These are phyloP conservation scores for Sicyos edulis DNA, from an alignment of 306 rosid genomes.

Conservation along the genomic window DNA sequence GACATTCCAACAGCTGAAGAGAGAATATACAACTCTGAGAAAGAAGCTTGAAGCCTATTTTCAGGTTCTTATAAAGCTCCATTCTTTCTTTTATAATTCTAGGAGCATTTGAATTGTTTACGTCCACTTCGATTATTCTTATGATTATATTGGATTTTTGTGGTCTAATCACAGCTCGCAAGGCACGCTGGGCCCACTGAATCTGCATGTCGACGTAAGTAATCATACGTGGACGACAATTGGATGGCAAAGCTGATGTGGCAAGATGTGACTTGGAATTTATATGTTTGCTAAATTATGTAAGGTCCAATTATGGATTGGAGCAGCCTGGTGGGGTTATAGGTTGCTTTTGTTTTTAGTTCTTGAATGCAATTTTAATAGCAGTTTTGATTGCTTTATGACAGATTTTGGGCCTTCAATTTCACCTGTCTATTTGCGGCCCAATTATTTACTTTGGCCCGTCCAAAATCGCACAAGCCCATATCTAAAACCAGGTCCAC, in stretches of 20 bases:
- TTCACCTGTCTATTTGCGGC: no score
- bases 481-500: neutral
- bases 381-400: conserved; percentile 4
- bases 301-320: conserved; percentile 5
- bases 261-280: neutral
- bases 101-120: no score
- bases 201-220: conserved; percentile 48
- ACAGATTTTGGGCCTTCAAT: conserved; percentile 1
- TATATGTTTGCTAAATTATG: neutral
- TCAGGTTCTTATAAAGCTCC: conserved; percentile 36
- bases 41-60: conserved; percentile 90
- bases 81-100: neutral
- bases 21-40: conserved; percentile 60
- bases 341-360: conserved; percentile 6
- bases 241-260: conserved; percentile 20
- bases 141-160: neutral
- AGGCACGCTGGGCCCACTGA: conserved; percentile 52
- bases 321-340: neutral
- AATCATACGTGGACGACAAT: conserved; percentile 13
- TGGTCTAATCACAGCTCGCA: conserved; percentile 36
- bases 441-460: neutral
- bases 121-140: no score
- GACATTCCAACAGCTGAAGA: conserved; percentile 75
- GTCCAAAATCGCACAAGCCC: neutral
- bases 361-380: conserved; percentile 5